Evolutionary conservation across 2,329 filamentous ascomycete species (phyloP).

Genomic region (Talaromyces verruculosus): DNA sequence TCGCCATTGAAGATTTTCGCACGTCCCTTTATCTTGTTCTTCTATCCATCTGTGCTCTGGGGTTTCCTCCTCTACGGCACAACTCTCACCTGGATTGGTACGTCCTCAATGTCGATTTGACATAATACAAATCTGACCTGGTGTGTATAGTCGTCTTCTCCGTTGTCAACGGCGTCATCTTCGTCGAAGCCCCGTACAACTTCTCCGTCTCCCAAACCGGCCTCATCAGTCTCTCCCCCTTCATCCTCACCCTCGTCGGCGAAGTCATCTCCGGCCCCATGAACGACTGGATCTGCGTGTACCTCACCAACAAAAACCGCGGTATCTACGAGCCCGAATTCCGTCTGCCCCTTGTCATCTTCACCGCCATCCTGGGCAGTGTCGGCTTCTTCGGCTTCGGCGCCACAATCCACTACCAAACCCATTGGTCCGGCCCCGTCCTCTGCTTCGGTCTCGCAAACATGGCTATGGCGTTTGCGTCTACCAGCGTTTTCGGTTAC

Average conservation of each 20-base stretch:
- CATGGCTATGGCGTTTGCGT: constrained; percentile 20
- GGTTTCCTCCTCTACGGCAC: constrained; percentile 14
- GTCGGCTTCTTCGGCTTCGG: constrained; percentile 20
- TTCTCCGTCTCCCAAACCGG: constrained; percentile 19
- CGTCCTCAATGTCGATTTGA: background rate
- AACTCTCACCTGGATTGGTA: constrained; percentile 16
- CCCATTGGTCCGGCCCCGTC: constrained; percentile 18
- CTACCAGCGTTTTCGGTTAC: constrained; percentile 17
- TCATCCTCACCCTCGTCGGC: constrained; percentile 17
- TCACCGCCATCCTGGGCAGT: constrained; percentile 11
- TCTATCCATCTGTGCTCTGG: constrained; percentile 18
- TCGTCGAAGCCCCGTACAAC: constrained; percentile 20
- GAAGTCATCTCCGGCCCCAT: constrained; percentile 19
- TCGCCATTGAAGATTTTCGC: constrained; percentile 12
- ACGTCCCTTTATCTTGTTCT: constrained; percentile 18
- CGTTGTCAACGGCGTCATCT: constrained; percentile 19
- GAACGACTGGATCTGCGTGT: constrained; percentile 21
- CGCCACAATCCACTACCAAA: constrained; percentile 13
- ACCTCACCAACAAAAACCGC: constrained; percentile 17
- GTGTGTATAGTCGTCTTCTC: constrained; percentile 14
- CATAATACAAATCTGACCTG: no score
- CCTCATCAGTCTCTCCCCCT: constrained; percentile 15
- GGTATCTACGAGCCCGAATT: constrained; percentile 21
- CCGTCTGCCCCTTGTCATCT: constrained; percentile 10
- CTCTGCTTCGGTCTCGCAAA: constrained; percentile 16